Conservation (phyloP, 441 rosid species). For the Sinapis alba region DNA sequence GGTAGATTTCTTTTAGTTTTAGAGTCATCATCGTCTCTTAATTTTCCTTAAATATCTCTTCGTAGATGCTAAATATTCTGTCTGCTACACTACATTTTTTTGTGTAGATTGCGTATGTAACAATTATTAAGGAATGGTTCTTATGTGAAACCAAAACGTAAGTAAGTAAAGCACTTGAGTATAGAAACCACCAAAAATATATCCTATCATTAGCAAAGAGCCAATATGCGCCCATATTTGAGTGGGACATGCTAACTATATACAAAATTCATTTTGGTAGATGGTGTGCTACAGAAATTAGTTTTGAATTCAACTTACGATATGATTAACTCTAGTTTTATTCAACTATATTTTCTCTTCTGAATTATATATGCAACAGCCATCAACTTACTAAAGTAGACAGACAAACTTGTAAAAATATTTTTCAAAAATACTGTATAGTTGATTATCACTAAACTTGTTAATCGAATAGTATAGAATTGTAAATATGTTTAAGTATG, state of each 20-base stretch:
- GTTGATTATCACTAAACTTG: neutral
- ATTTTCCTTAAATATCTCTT: neutral
- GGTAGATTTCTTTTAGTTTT: too few species aligned
- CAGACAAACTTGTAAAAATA: neutral
- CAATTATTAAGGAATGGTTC: neutral
- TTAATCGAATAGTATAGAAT: neutral
- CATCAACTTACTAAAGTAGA: neutral
- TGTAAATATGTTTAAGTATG: neutral
- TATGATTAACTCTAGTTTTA: neutral
- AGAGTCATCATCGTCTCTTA: too few species aligned
- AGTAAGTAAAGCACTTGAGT: neutral
- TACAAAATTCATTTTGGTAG: slow-evolving; percentile 1
- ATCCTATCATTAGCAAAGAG: neutral
- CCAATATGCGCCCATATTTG: slow-evolving; percentile 1
- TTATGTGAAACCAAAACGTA: neutral
- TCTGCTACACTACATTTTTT: neutral
- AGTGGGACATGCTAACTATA: neutral
- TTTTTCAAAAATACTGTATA: neutral
- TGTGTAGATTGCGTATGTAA: neutral
- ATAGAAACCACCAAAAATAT: slow-evolving; percentile 1
- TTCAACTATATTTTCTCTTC: neutral
- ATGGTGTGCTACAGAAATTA: slow-evolving; percentile 4
- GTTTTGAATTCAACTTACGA: slow-evolving; percentile 7
- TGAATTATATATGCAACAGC: neutral
- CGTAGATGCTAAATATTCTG: neutral